phyloP scores from a whole-genome alignment of 768 basidiomycete genomes.

The Rhodotorula graminis region DNA sequence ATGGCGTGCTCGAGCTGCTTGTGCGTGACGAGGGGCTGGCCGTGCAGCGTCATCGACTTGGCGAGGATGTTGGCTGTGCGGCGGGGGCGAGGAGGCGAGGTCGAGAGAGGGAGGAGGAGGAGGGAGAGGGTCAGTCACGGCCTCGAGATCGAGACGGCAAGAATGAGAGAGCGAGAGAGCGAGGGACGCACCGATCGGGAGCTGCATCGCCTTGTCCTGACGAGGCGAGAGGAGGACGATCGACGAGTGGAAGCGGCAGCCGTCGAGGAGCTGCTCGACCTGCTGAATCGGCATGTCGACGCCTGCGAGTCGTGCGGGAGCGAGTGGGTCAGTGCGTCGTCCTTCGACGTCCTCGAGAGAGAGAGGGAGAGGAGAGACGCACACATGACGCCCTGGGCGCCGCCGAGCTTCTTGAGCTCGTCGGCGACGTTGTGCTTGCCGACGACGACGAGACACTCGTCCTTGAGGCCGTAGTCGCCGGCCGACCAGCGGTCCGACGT shows the following conservation, averaged over 20 bases:
- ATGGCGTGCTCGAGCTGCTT: not conserved
- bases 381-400: conserved; percentile 18
- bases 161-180: too few relatives aligned
- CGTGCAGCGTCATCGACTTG: not conserved
- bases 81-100: too few relatives aligned
- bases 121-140: too few relatives aligned
- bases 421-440: not conserved
- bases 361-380: not conserved
- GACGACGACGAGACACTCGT: not conserved
- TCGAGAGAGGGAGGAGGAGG: not conserved
- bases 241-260: conserved; percentile 2
- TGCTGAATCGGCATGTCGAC: conserved; percentile 15
- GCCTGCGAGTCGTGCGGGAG: not conserved
- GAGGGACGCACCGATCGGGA: conserved; percentile 8
- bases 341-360: too few relatives aligned
- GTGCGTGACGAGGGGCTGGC: not conserved
- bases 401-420: conserved; percentile 11
- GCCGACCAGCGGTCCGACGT: conserved; percentile 10
- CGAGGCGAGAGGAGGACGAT: conserved; percentile 13
- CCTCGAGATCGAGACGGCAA: too few relatives aligned
- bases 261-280: conserved; percentile 23
- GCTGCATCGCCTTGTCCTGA: not conserved
- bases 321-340: not conserved
- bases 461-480: conserved; percentile 13
- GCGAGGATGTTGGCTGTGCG: conserved; percentile 7